phyloP scores from a whole-genome alignment of 1,284 basidiomycete genomes.

The Cryptococcus floricola region DNA sequence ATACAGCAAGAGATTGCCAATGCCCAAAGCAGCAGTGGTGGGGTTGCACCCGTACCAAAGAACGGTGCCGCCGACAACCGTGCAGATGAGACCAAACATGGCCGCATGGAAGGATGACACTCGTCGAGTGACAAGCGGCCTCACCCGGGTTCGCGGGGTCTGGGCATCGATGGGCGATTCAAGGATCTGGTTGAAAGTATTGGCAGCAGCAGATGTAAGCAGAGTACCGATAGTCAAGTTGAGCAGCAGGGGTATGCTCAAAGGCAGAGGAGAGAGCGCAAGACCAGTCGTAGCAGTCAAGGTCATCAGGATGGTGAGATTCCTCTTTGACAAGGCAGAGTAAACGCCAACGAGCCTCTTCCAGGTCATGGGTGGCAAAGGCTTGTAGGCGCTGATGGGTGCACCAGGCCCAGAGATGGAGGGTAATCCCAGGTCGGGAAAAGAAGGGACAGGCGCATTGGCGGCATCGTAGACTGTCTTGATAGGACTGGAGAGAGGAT shows the following conservation, averaged over 20 bases:
- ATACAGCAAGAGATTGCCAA: slow-evolving; percentile 83
- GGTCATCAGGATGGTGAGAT: slow-evolving; percentile 81
- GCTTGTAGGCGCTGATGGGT: slow-evolving; percentile 43
- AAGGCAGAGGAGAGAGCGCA: slow-evolving; percentile 81
- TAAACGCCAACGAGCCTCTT: slow-evolving; percentile 65
- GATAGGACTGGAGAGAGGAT: slow-evolving; percentile 9
- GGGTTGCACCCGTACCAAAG: slow-evolving; percentile 86
- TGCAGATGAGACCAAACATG: slow-evolving; percentile 70
- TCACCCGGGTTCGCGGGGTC: slow-evolving; percentile 82
- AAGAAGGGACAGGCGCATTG: slow-evolving; percentile 13
- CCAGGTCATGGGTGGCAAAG: slow-evolving; percentile 54
- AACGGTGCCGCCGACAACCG: slow-evolving; percentile 69
- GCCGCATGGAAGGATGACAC: slow-evolving; percentile 82
- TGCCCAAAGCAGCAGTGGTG: slow-evolving; percentile 76
- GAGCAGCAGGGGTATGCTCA: slow-evolving; percentile 75
- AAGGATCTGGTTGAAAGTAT: slow-evolving; percentile 90
- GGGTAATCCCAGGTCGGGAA: slow-evolving; percentile 35
- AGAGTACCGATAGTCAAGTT: slow-evolving; percentile 85
- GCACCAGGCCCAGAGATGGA: slow-evolving; percentile 33
- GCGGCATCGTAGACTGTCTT: slow-evolving; percentile 39
- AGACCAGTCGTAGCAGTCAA: slow-evolving; percentile 90
- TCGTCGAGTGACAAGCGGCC: slow-evolving; percentile 81
- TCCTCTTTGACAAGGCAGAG: slow-evolving; percentile 78
- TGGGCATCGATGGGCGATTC: slow-evolving; percentile 96
- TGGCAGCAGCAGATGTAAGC: slow-evolving; percentile 88